Percentiles rank a stretch among this genome's conserved stretches.
phyloP scores from a whole-genome alignment of 306 rosid species.

The Neltuma alba region DNA sequence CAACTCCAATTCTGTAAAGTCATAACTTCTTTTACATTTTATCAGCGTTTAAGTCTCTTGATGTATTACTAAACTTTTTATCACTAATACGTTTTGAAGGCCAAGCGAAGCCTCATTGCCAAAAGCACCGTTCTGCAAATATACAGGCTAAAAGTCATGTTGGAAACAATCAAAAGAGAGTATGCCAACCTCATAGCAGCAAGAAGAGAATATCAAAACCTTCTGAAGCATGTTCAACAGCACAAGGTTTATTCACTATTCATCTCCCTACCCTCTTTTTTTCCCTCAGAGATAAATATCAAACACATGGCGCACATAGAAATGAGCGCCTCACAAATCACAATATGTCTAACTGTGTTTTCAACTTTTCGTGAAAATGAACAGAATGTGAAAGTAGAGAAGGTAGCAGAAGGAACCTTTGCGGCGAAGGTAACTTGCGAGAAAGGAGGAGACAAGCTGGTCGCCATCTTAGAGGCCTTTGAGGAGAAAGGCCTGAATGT shows the following conservation, averaged over 20 bases:
- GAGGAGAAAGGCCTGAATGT: conserved; percentile 71
- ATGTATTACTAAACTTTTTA: conserved; percentile 7
- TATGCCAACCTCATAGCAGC: conserved; percentile 39
- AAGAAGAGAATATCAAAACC: conserved; percentile 34
- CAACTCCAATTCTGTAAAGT: conserved; percentile 53
- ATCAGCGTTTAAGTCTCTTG: neutral
- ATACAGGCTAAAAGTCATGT: conserved; percentile 39
- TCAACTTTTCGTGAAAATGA: neutral
- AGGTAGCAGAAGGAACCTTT: conserved; percentile 50
- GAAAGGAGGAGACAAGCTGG: conserved; percentile 64
- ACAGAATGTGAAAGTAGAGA: conserved; percentile 84
- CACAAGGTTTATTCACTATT: conserved; percentile 29
- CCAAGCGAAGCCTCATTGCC: conserved; percentile 31
- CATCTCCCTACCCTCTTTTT: neutral
- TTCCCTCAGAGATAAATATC: neutral
- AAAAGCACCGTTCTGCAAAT: conserved; percentile 32
- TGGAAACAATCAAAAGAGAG: conserved; percentile 49
- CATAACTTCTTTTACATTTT: neutral
- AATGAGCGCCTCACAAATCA: neutral
- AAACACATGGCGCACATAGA: neutral
- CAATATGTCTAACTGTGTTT: neutral
- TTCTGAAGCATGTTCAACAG: conserved; percentile 34
- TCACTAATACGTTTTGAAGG: conserved; percentile 39
- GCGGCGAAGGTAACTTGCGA: conserved; percentile 61
- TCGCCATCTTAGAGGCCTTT: conserved; percentile 63